phyloP scores from a whole-genome alignment of 495 filamentous ascomycete genomes.

The Podospora conica region DNA sequence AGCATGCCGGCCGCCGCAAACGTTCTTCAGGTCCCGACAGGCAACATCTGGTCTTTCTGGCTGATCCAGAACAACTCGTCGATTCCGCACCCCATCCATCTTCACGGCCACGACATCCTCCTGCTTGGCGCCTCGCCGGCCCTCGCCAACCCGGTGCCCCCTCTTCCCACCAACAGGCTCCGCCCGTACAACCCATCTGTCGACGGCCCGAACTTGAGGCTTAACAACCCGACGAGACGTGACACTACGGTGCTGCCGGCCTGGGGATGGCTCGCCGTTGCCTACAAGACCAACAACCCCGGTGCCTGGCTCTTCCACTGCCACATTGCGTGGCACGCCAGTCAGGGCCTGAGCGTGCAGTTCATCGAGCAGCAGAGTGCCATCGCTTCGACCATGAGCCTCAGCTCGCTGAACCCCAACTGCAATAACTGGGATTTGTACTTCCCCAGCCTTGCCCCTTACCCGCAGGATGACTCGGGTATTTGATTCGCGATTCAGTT shows the following conservation, averaged over 20 bases:
- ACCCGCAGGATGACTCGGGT: slow-evolving; percentile 22
- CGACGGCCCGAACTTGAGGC: slow-evolving; percentile 24
- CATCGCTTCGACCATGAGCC: slow-evolving; percentile 19
- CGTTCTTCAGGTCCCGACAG: slow-evolving; percentile 15
- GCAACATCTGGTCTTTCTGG: slow-evolving; percentile 34
- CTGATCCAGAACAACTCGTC: slow-evolving; percentile 43
- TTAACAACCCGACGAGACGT: slow-evolving; percentile 47
- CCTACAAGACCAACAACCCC: slow-evolving; percentile 50
- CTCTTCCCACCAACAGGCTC: slow-evolving; percentile 9
- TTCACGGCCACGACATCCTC: slow-evolving; percentile 50
- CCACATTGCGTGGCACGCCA: slow-evolving; percentile 45
- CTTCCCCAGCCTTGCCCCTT: slow-evolving; percentile 20
- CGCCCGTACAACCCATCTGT: slow-evolving; percentile 27
- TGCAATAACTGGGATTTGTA: slow-evolving; percentile 24
- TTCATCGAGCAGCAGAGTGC: slow-evolving; percentile 34
- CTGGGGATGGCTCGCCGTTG: slow-evolving; percentile 43
- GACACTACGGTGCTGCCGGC: slow-evolving; percentile 54
- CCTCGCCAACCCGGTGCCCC: slow-evolving; percentile 6
- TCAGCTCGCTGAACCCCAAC: slow-evolving; percentile 16
- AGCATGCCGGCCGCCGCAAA: slow-evolving; percentile 19
- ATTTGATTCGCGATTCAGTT: slow-evolving; percentile 6
- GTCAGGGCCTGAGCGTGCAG: slow-evolving; percentile 39
- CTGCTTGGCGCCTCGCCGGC: slow-evolving; percentile 42
- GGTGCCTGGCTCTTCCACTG: slow-evolving; percentile 43
- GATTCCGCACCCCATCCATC: slow-evolving; percentile 42